phyloP scores from a whole-genome alignment of 163 green algal genomes.

The Scenedesmus sp. region DNA sequence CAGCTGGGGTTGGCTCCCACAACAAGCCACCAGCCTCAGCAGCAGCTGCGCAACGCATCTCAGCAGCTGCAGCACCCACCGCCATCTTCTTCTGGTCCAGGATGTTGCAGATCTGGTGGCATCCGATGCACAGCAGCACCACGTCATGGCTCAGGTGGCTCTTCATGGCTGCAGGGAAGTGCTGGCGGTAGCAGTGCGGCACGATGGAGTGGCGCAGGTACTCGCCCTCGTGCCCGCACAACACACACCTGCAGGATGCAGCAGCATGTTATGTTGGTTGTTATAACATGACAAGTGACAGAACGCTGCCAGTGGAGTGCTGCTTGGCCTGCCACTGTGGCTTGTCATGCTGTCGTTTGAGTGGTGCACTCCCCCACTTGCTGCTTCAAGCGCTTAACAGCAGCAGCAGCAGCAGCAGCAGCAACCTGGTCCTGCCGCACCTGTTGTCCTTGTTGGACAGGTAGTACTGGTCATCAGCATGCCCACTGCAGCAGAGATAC shows the following conservation, averaged over 20 bases:
- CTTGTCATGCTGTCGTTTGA: no score
- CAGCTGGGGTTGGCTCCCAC: no score
- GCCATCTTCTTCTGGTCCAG: constrained; percentile 16
- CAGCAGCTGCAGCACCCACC: not conserved
- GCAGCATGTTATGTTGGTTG: not conserved
- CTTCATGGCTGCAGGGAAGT: constrained; percentile 80
- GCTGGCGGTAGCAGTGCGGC: constrained; percentile 59
- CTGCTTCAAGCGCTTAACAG: no score
- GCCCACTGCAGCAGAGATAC: constrained; percentile 26
- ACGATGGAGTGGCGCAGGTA: constrained; percentile 62
- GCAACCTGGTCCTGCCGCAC: not conserved
- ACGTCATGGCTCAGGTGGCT: constrained; percentile 85
- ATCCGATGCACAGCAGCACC: constrained; percentile 84
- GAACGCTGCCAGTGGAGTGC: no score
- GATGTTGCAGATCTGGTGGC: constrained; percentile 70
- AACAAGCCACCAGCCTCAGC: not conserved
- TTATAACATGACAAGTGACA: not conserved
- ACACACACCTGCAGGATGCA: not conserved
- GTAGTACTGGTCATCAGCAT: constrained; percentile 59
- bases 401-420: not conserved
- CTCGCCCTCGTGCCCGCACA: constrained; percentile 32
- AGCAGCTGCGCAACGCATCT: not conserved
- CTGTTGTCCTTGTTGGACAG: constrained; percentile 65
- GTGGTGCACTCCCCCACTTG: no score
- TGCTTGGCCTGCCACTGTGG: not conserved